A percentile compares a stretch with the other conserved stretches of the same genome.
These are phyloP conservation scores for Verticillium zaregamsianum DNA, from an alignment of 2,329 filamentous ascomycete species.

Conservation along the genomic window DNA sequence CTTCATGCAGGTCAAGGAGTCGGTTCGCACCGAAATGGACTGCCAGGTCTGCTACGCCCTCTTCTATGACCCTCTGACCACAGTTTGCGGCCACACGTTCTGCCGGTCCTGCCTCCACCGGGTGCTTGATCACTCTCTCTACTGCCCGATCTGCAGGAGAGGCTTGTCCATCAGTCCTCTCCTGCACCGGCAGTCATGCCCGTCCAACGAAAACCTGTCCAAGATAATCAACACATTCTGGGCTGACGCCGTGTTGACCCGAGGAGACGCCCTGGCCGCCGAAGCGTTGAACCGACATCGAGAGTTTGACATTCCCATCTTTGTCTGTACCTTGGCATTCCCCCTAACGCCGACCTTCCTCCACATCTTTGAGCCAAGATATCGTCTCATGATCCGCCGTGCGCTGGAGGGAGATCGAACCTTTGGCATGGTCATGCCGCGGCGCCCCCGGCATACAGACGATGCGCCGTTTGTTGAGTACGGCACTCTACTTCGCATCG, in stretches of 20 bases:
- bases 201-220: conserved; percentile 59
- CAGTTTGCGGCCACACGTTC: conserved; percentile 83
- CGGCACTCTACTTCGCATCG: conserved; percentile 74
- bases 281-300: conserved; percentile 54
- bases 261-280: conserved; percentile 48
- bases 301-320: conserved; percentile 64
- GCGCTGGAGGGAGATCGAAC: conserved; percentile 68
- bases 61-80: conserved; percentile 79
- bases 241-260: conserved; percentile 57
- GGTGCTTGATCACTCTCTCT: conserved; percentile 69
- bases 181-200: conserved; percentile 33
- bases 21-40: conserved; percentile 67
- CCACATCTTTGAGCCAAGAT: conserved; percentile 89
- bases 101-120: conserved; percentile 76
- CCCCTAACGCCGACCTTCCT: conserved; percentile 81
- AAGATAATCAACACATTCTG: conserved; percentile 66
- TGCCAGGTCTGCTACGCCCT: conserved; percentile 85
- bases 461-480: conserved; percentile 58
- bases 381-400: conserved; percentile 82
- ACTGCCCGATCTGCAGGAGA: conserved; percentile 78
- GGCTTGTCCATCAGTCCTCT: conserved; percentile 48
- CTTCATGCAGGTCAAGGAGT: conserved; percentile 56
- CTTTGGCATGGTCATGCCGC: conserved; percentile 83
- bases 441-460: conserved; percentile 36
- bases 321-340: conserved; percentile 78